Conservation (phyloP, 257 asterid species). For the Solanum gracilifrons region DNA sequence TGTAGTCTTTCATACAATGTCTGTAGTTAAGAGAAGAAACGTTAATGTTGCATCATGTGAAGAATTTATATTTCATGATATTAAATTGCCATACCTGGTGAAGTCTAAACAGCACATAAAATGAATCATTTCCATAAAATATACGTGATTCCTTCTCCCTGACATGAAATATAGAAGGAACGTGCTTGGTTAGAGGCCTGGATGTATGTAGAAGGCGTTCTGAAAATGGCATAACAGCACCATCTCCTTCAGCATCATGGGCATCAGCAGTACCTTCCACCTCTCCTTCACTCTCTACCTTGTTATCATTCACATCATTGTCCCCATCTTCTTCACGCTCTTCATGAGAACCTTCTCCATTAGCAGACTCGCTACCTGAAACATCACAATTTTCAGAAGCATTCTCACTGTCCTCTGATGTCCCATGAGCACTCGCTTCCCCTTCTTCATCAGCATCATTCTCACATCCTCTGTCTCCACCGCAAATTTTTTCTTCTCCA, state of each 20-base stretch:
- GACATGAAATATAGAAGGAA: slow-evolving; percentile 28
- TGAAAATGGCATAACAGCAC: slow-evolving; percentile 18
- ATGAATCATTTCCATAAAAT: slow-evolving; percentile 78
- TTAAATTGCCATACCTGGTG: slow-evolving; percentile 49
- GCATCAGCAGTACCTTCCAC: slow-evolving; percentile 44
- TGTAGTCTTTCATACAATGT: slow-evolving; percentile 74
- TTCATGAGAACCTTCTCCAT: slow-evolving; percentile 63
- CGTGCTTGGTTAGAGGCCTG: slow-evolving; percentile 51
- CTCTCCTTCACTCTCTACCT: slow-evolving; percentile 78
- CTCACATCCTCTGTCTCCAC: slow-evolving; percentile 29
- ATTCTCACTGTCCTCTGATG: slow-evolving; percentile 63
- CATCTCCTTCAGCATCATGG: slow-evolving; percentile 45
- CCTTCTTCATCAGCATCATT: slow-evolving; percentile 49
- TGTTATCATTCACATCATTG: slow-evolving; percentile 42
- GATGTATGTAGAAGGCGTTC: slow-evolving; percentile 36
- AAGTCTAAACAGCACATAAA: slow-evolving; percentile 80
- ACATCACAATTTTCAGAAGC: slow-evolving; percentile 58
- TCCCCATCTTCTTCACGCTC: slow-evolving; percentile 55
- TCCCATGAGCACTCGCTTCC: slow-evolving; percentile 56
- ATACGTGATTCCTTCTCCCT: slow-evolving; percentile 31
- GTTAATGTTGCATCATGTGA: slow-evolving; percentile 1
- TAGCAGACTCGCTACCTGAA: slow-evolving; percentile 72
- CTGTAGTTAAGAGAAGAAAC: slow-evolving; percentile 28
- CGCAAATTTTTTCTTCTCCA: slow-evolving; percentile 18
- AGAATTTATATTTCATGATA: not conserved